These are phyloP conservation scores for Hippophae tibetana DNA, from an alignment of 306 rosid species.

Conservation along the genomic window DNA sequence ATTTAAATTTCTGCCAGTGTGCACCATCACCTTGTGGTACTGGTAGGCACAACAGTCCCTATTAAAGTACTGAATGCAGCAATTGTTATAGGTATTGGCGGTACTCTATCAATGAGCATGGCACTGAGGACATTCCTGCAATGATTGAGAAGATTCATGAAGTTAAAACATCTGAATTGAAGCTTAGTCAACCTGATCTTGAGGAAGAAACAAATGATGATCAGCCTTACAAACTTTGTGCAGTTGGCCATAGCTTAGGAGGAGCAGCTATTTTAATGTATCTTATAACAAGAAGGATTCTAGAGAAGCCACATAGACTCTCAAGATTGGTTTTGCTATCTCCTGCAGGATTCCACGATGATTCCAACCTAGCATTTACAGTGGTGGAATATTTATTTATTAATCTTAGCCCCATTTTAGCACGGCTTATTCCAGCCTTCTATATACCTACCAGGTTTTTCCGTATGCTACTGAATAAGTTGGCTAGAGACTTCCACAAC, in stretches of 20 bases:
- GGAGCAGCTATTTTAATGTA: conserved; percentile 82
- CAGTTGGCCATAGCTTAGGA: conserved; percentile 80
- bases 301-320: conserved; percentile 75
- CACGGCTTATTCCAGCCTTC: conserved; percentile 61
- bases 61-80: conserved; percentile 3
- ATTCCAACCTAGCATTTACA: conserved; percentile 55
- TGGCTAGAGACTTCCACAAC: conserved; percentile 83
- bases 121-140: conserved; percentile 85
- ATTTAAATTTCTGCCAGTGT: not conserved
- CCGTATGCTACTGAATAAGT: conserved; percentile 83
- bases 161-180: conserved; percentile 67
- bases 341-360: conserved; percentile 88
- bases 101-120: conserved; percentile 89
- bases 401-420: conserved; percentile 53
- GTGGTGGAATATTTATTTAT: conserved; percentile 39
- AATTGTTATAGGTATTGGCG: conserved; percentile 66
- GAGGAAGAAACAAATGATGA: conserved; percentile 47
- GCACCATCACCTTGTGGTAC: not conserved
- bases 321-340: conserved; percentile 75
- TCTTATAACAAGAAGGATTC: conserved; percentile 45
- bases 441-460: conserved; percentile 86
- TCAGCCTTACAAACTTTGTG: conserved; percentile 79
- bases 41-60: not conserved
- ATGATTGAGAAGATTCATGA: conserved; percentile 76
- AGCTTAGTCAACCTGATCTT: conserved; percentile 49